These are phyloP conservation scores for Suillus fuscotomentosus DNA, from an alignment of 768 basidiomycete species.

Conservation along the genomic window DNA sequence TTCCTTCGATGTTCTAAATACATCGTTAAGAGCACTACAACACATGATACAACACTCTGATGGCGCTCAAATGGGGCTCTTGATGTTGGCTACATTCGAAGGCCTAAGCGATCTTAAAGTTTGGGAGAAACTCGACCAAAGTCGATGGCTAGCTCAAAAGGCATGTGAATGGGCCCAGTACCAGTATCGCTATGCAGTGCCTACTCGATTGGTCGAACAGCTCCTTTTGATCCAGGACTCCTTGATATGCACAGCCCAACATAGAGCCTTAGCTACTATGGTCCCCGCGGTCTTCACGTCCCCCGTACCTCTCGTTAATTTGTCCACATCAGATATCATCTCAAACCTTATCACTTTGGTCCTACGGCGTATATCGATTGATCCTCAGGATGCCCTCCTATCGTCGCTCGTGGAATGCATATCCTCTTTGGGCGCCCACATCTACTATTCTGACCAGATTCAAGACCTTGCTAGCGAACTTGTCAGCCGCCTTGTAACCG, in stretches of 20 bases:
- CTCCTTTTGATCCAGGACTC: constrained; percentile 64
- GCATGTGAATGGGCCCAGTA: constrained; percentile 88
- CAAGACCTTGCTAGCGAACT: constrained; percentile 88
- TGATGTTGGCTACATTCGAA: constrained; percentile 73
- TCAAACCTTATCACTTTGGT: constrained; percentile 75
- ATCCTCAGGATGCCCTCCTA: constrained; percentile 64
- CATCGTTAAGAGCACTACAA: constrained; percentile 69
- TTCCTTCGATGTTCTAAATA: constrained; percentile 67
- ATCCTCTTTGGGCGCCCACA: constrained; percentile 81
- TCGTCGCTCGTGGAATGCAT: constrained; percentile 72
- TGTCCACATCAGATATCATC: constrained; percentile 88
- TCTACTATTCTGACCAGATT: constrained; percentile 96
- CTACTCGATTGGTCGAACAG: constrained; percentile 79
- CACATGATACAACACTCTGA: constrained; percentile 75
- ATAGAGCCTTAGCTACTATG: constrained; percentile 71
- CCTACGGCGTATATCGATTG: constrained; percentile 63
- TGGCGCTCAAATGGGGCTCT: constrained; percentile 66
- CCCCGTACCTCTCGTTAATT: constrained; percentile 78
- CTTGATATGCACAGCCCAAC: constrained; percentile 44
- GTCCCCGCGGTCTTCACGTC: constrained; percentile 81
- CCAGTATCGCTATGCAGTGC: constrained; percentile 89
- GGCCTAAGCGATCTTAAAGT: constrained; percentile 57
- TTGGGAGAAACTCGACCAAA: constrained; percentile 72
- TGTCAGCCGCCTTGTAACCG: constrained; percentile 65
- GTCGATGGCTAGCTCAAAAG: constrained; percentile 78